phyloP scores from a whole-genome alignment of 2,329 filamentous ascomycete species.

The Diaporthe destruens region DNA sequence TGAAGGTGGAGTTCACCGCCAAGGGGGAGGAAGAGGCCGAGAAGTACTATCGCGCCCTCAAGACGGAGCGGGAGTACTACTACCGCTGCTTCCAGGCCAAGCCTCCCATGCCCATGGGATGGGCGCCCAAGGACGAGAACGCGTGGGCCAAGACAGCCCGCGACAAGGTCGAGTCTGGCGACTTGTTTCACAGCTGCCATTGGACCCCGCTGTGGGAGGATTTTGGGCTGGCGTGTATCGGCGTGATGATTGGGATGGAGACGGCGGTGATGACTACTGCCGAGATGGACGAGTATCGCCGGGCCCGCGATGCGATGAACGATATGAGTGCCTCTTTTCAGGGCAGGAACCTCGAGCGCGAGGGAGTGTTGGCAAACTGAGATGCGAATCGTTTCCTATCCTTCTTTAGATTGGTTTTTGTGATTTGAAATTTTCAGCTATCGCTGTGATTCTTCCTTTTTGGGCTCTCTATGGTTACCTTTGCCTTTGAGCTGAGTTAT shows the following conservation, averaged over 20 bases:
- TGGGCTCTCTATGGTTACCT: no score
- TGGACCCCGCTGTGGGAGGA: not conserved
- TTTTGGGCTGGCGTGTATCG: not conserved
- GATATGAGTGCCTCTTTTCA: not conserved
- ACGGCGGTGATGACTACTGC: not conserved
- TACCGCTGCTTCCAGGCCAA: not conserved
- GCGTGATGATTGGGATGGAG: not conserved
- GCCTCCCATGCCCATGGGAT: conserved; percentile 9
- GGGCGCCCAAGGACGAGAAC: not conserved
- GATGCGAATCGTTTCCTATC: not conserved
- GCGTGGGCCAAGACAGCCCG: not conserved
- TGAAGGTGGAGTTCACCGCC: not conserved
- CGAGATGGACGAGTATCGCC: not conserved
- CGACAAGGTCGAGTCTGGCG: not conserved
- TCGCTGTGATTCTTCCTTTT: no score
- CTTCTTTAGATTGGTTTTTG: not conserved
- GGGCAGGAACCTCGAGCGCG: not conserved
- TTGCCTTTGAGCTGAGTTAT: no score
- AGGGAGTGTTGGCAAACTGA: not conserved
- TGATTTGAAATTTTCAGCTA: not conserved
- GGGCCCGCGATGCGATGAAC: not conserved
- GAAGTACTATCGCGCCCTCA: not conserved
- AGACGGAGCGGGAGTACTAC: not conserved
- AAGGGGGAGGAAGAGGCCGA: not conserved
- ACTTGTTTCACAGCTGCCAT: conserved; percentile 8